Base-by-base conservation (phyloP, 116 monocot species). In the Cymodocea nodosa region DNA sequence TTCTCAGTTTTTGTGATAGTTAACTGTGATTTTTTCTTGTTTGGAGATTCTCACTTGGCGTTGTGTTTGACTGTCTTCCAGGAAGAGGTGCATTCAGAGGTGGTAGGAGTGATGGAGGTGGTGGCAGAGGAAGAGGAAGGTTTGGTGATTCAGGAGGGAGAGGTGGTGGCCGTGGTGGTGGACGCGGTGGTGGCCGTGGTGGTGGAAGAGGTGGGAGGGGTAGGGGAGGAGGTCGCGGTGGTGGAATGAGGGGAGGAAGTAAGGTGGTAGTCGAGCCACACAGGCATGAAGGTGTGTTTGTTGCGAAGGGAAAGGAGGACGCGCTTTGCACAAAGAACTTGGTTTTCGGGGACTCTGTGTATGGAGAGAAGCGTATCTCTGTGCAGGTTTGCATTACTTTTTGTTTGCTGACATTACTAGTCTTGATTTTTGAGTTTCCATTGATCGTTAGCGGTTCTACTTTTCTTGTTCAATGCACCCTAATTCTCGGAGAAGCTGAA, bases 161-260 rank as follows among this genome's bases (percentile, higher is more conserved):
- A 50, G 61, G 75, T 7, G 64, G 74, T 25, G 55, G 79, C 36
- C 50, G 77, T 24, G 75, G 82, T 49, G 73, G 73, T 1, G 68
- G 86, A 13, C 69, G 81, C 0, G 51, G 80, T 5, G 68, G 76
- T 0, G 72, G 71, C 0, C 55, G 71, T 0, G 60, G 76, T 2
- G 79, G 81, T 0, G 73, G 73, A 0, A 55, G 82, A 0, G 62
- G 77, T 0, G 64, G 75, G 13, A 71, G 82, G 0, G 76, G 84
- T 0, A 37, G 87, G 0, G 73, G 89, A 17, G 71, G 90, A 0
- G 74, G 95, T 4, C 59, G 95, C 11, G 76, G 95, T 19, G 85
- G 85, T 15, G 97, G 97, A 17, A 97, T 97, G 97, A 97, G 77
- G 63, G 91, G 97, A 1, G 97, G 97, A 23, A 88, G 84, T 54